Conservation (phyloP, 495 filamentous ascomycete genomes). For the Chaetomidium leptoderma region DNA sequence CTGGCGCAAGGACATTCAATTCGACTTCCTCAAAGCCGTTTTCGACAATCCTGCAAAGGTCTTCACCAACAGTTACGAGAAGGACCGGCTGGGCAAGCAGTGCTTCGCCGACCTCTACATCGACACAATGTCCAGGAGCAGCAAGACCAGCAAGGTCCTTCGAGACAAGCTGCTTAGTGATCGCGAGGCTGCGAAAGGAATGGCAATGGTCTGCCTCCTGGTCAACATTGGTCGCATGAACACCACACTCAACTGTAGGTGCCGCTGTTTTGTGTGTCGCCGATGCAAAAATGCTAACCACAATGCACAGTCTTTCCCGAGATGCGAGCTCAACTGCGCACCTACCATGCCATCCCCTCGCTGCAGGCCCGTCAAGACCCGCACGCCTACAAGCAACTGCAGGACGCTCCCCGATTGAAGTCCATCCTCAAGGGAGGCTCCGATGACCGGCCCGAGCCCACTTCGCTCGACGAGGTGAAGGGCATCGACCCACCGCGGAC, state of each 20-base stretch:
- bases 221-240: constrained; percentile 99
- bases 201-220: constrained; percentile 98
- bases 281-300: constrained; percentile 31
- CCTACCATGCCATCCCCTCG: constrained; percentile 96
- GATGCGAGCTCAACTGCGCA: constrained; percentile 96
- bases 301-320: constrained; percentile 81
- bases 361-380: constrained; percentile 92
- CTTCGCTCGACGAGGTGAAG: constrained; percentile 79
- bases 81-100: constrained; percentile 62
- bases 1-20: constrained; percentile 97
- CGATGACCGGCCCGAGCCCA: constrained; percentile 85
- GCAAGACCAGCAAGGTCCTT: constrained; percentile 97
- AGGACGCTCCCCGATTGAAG: constrained; percentile 93
- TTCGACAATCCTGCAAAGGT: constrained; percentile 81
- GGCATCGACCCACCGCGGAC: constrained; percentile 66
- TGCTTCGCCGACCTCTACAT: constrained; percentile 97
- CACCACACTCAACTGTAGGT: constrained; percentile 91
- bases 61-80: constrained; percentile 81
- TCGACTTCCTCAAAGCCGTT: constrained; percentile 85
- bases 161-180: constrained; percentile 95
- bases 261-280: not conserved
- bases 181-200: constrained; percentile 84
- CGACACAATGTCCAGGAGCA: constrained; percentile 96
- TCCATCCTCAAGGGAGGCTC: constrained; percentile 97
- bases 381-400: constrained; percentile 94